Base-by-base conservation (phyloP, 106 monocot genomes). In the Dendrobium huoshanense region DNA sequence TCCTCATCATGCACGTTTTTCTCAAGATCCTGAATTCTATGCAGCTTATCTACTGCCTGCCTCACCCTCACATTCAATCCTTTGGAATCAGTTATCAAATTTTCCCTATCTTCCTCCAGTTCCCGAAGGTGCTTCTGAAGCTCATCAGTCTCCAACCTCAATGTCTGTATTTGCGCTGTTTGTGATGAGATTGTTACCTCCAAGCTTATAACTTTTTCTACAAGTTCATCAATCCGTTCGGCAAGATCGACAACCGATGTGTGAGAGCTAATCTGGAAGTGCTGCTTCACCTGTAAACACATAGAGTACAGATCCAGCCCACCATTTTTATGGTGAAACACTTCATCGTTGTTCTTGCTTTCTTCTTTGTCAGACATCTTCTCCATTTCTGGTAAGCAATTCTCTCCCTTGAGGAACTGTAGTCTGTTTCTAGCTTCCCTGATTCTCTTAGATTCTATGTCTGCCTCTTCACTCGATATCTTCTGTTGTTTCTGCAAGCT, bases 151-250 rank as follows among this genome's bases (percentile, higher is more conserved):
- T 85, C 85, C 31, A 67, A 72, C 16, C 78, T 85, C 54, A 85
- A 22, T 8, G 25, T 78, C 45, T 74, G 13, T 58, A 85, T 78
- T 42, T 82, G 82, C 2, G 82, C 61, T 2, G 61, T 79, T 31
- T 82, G 85, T 2, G 82, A 78, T 27, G 82, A 74, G 13, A 85
- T 72, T 6, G 49, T 79, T 43, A 82, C 45, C 73, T 85, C 85
- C 70, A 85, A 54, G 8, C 73, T 67, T 19, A 85, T 82, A 33
- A 85, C 79, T 65, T 85, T 85, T 10, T 79, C 79, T 4, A 82
- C 85, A 10, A 85, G 85, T 25, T 33, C 78, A 61, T 85, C 81
- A 13, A 85, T 81, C 73, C 77, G 78, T 47, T 85, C 85, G 1
- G 55, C 85, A 7, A 85, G 48, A 9, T 78, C 82, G 0, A 81